Conservation (phyloP, 2,329 filamentous ascomycete genomes). For the Botrytis medusae region DNA sequence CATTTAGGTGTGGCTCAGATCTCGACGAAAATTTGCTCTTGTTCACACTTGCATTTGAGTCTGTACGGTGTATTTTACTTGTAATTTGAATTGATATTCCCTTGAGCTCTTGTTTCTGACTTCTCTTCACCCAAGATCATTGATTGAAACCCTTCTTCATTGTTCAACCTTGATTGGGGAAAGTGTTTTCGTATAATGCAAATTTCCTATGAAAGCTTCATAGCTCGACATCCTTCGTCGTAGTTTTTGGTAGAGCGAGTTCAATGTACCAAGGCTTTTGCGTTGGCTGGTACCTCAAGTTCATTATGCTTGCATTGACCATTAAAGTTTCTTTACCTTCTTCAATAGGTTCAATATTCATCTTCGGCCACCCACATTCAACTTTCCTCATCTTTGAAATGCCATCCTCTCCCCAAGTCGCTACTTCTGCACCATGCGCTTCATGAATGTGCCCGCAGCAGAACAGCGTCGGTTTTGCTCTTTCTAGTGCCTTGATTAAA, state of each 20-base stretch:
- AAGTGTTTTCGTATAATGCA: not conserved
- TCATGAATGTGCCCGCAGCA: slow-evolving; percentile 65
- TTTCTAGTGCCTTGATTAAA: slow-evolving; percentile 50
- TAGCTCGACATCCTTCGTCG: rapidly evolving
- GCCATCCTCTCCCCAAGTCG: slow-evolving; percentile 58
- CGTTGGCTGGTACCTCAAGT: slow-evolving; percentile 44
- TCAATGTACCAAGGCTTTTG: slow-evolving; percentile 50
- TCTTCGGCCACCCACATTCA: not conserved
- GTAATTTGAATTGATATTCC: not conserved
- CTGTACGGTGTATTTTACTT: not conserved
- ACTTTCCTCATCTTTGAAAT: slow-evolving; percentile 25
- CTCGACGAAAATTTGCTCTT: not conserved
- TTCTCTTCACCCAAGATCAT: not conserved
- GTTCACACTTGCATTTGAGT: not conserved
- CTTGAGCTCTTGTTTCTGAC: not conserved
- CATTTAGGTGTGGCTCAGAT: not conserved
- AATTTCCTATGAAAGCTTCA: not conserved
- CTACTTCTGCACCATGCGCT: slow-evolving; percentile 56
- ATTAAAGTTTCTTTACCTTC: slow-evolving; percentile 34
- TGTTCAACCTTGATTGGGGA: not conserved
- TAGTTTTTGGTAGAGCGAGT: not conserved
- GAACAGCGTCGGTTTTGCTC: slow-evolving; percentile 54
- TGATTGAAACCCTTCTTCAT: not conserved
- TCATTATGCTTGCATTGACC: slow-evolving; percentile 56
- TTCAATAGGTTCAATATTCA: not conserved